Evolutionary conservation across 345 rosid genomes (phyloP).

Genomic region (Boechera retrofracta): DNA sequence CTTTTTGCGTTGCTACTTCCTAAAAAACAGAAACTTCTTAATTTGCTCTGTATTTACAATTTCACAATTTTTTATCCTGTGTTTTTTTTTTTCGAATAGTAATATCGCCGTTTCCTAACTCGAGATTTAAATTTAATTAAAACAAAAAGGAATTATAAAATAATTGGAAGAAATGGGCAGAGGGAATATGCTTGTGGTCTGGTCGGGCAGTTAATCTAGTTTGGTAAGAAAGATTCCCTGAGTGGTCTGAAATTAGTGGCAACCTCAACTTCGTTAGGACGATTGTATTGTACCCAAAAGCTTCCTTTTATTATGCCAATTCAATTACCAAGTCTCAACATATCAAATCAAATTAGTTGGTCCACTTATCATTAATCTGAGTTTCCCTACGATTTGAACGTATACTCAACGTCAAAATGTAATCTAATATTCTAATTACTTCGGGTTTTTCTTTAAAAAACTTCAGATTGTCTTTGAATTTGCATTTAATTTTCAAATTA

Average conservation of each 20-base stretch:
- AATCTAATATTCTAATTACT: too few species aligned
- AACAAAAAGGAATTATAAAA: not conserved
- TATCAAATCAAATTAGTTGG: conserved; percentile 29
- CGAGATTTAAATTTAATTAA: not conserved
- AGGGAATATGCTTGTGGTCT: conserved; percentile 44
- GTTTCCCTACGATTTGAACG: not conserved
- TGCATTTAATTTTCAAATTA: too few species aligned
- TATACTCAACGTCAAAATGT: not conserved
- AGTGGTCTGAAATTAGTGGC: conserved; percentile 33
- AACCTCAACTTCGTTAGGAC: conserved; percentile 25
- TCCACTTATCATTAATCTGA: not conserved
- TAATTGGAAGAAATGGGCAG: conserved; percentile 34
- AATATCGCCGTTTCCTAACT: conserved; percentile 28
- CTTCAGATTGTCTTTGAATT: not conserved
- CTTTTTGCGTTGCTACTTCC: conserved; percentile 64
- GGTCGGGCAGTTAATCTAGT: conserved; percentile 49
- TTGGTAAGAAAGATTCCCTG: conserved; percentile 46
- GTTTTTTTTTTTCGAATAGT: conserved; percentile 22
- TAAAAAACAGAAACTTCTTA: conserved; percentile 45
- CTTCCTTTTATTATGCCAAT: not conserved
- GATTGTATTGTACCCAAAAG: conserved; percentile 6
- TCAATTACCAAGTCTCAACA: conserved; percentile 9
- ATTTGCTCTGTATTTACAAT: conserved; percentile 39
- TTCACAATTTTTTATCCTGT: conserved; percentile 3
- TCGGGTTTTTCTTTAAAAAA: too few species aligned